Evolutionary conservation across 2,329 filamentous ascomycete species (phyloP).

Genomic region (Cladophialophora carrionii): DNA sequence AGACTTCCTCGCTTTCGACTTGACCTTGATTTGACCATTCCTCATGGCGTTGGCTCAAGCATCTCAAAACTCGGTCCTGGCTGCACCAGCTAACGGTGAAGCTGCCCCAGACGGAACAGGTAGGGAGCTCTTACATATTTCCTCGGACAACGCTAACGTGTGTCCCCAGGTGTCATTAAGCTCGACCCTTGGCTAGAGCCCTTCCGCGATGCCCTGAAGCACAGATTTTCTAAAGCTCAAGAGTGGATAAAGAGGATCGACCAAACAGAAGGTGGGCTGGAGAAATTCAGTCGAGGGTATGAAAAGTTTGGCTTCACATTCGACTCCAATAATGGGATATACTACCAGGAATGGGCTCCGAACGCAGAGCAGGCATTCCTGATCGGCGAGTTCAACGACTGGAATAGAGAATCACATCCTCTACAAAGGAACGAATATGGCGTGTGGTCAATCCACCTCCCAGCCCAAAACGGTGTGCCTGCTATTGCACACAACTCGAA

Average conservation of each 20-base stretch:
- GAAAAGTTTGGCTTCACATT: conserved; percentile 87
- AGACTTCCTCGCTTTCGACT: neutral
- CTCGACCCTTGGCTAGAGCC: conserved; percentile 89
- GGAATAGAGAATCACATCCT: conserved; percentile 78
- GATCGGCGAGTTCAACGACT: conserved; percentile 94
- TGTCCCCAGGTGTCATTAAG: conserved; percentile 71
- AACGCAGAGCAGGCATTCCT: conserved; percentile 83
- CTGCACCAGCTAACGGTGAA: conserved; percentile 34
- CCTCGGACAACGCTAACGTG: conserved; percentile 4
- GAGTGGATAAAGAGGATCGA: conserved; percentile 86
- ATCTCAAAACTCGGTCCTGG: conserved; percentile 41
- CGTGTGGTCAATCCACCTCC: conserved; percentile 80
- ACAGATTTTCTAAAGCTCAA: conserved; percentile 76
- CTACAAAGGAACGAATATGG: conserved; percentile 88
- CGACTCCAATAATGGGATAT: conserved; percentile 77
- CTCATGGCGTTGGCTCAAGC: conserved; percentile 39
- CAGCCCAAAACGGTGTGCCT: conserved; percentile 71
- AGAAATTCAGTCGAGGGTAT: conserved; percentile 86
- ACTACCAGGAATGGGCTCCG: conserved; percentile 95
- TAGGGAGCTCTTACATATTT: conserved; percentile 12
- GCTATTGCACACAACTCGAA: conserved; percentile 93
- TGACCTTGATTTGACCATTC: conserved; percentile 1
- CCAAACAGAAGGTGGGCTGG: conserved; percentile 81
- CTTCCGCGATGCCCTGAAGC: conserved; percentile 75
- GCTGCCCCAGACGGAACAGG: conserved; percentile 41